phyloP scores from a whole-genome alignment of 208 protist species.

The Crithidia bombi region DNA sequence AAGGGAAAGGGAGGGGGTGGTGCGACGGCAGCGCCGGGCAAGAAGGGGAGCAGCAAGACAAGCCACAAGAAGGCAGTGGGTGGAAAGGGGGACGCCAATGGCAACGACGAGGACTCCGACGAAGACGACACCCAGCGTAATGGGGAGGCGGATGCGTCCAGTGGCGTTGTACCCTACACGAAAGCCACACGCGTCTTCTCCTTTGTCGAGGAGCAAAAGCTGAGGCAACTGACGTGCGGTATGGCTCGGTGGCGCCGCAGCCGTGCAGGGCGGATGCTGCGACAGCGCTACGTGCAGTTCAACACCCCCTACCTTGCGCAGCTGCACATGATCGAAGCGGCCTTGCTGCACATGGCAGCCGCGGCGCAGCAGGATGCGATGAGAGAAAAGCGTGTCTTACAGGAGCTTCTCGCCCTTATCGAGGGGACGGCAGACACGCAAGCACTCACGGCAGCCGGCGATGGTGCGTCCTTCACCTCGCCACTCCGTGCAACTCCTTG shows the following conservation, averaged over 20 bases:
- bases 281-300: constrained; percentile 67
- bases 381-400: constrained; percentile 9
- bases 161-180: constrained; percentile 23
- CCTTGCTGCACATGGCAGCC: constrained; percentile 41
- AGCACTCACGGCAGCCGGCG: neutral
- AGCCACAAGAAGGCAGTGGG: constrained; percentile 10
- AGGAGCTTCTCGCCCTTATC: constrained; percentile 22
- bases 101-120: constrained; percentile 3
- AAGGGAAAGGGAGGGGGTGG: neutral
- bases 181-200: constrained; percentile 48
- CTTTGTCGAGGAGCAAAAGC: constrained; percentile 64
- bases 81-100: constrained; percentile 8
- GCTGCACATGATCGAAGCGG: constrained; percentile 57
- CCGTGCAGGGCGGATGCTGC: constrained; percentile 49
- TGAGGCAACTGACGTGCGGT: constrained; percentile 72
- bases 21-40: constrained; percentile 2
- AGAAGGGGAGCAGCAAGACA: neutral
- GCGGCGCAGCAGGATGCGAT: constrained; percentile 5
- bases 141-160: neutral
- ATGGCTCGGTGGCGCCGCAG: constrained; percentile 69
- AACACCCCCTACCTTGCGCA: constrained; percentile 62
- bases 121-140: neutral
- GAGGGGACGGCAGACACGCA: neutral
- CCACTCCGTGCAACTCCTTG: neutral
- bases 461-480: neutral